A percentile compares a stretch with the other conserved stretches of the same genome.
These are phyloP conservation scores for Solanum bulbocastanum DNA, from an alignment of 257 asterid genomes.

Conservation along the genomic window DNA sequence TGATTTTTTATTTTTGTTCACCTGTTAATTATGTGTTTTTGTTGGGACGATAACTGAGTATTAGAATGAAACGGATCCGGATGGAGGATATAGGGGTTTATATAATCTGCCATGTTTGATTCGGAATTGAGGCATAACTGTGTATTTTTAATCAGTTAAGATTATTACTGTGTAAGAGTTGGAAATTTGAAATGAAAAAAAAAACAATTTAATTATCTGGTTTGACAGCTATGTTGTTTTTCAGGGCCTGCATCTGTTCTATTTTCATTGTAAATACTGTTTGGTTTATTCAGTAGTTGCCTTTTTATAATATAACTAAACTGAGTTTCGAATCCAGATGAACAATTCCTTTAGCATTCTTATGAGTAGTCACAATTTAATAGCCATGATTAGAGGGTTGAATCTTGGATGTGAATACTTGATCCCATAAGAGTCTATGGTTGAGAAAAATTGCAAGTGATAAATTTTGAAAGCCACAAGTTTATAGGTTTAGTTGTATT, in stretches of 20 bases:
- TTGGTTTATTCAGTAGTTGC: background rate
- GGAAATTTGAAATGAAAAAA: background rate
- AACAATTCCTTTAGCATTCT: background rate
- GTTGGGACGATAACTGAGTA: background rate
- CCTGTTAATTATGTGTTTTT: background rate
- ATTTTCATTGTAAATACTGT: background rate
- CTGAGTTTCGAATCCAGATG: background rate
- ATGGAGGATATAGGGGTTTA: background rate
- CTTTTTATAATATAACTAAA: background rate
- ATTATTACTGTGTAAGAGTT: background rate
- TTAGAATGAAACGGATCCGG: background rate
- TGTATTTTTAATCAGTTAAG: background rate
- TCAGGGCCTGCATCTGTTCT: background rate
- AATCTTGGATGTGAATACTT: background rate
- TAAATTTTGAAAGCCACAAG: background rate
- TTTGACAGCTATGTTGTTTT: background rate
- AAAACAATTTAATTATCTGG: background rate
- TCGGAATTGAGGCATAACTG: background rate
- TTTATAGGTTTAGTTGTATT: background rate
- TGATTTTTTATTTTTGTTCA: background rate
- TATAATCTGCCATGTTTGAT: background rate
- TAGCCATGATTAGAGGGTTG: background rate
- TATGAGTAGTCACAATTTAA: background rate
- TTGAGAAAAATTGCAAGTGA: background rate
- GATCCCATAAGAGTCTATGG: background rate